Percentiles rank a stretch among this genome's conserved stretches.
Conservation (phyloP, 1,284 basidiomycete species). For the Trametes polyzona region DNA sequence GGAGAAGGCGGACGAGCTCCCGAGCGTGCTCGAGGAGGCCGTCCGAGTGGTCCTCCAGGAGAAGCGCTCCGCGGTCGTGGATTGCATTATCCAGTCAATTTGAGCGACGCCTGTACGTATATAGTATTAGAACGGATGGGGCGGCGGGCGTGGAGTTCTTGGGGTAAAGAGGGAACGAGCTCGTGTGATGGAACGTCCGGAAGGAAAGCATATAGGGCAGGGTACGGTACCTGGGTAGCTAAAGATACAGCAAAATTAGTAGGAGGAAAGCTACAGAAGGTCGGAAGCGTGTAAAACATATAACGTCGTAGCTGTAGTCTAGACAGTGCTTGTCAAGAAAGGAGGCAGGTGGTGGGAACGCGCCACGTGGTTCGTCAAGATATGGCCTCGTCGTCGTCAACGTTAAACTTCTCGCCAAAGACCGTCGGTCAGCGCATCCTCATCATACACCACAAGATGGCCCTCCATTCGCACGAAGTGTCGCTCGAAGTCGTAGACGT, state of each 20-base stretch:
- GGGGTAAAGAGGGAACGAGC: not conserved
- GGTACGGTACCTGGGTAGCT: slow-evolving; percentile 6
- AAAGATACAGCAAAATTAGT: slow-evolving; percentile 16
- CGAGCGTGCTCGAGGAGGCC: slow-evolving; percentile 50
- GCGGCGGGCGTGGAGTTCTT: not conserved
- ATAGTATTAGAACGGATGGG: not conserved
- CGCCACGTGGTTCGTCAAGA: not conserved
- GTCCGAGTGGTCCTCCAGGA: slow-evolving; percentile 60
- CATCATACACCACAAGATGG: slow-evolving; percentile 47
- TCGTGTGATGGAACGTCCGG: not conserved
- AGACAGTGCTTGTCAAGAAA: not conserved
- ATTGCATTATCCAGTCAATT: slow-evolving; percentile 49
- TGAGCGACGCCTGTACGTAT: slow-evolving; percentile 28
- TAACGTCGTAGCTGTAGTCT: not conserved
- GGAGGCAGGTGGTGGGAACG: not conserved
- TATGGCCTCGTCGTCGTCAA: not conserved
- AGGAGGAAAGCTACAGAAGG: not conserved
- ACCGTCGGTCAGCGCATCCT: slow-evolving; percentile 46
- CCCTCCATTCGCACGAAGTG: slow-evolving; percentile 49
- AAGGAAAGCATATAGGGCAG: not conserved
- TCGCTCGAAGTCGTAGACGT: slow-evolving; percentile 64
- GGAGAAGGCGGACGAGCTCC: slow-evolving; percentile 41
- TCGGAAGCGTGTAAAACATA: not conserved
- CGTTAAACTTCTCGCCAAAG: slow-evolving; percentile 55
- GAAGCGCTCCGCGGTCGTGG: slow-evolving; percentile 64